These are phyloP conservation scores for Rhodomyrtus psidioides DNA, from an alignment of 441 rosid genomes.

Conservation along the genomic window DNA sequence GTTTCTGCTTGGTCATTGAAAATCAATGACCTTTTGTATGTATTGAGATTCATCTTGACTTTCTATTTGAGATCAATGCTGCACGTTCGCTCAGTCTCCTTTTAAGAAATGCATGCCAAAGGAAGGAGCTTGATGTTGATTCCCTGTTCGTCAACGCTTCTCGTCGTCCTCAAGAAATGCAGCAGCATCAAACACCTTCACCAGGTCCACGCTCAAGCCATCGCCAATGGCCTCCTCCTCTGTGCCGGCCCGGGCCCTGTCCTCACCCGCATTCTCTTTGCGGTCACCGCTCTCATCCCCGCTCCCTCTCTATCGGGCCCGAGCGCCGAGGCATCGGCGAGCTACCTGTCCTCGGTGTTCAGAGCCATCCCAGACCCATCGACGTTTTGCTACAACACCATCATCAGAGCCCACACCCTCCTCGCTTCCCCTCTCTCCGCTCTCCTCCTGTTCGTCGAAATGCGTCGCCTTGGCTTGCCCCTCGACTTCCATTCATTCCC, in stretches of 20 bases:
- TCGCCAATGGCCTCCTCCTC: slow-evolving; percentile 29
- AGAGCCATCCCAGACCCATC: slow-evolving; percentile 32
- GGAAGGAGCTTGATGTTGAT: background rate
- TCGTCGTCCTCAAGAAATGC: slow-evolving; percentile 20
- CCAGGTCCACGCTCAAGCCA: slow-evolving; percentile 41
- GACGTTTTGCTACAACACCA: slow-evolving; percentile 40
- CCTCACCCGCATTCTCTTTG: slow-evolving; percentile 25
- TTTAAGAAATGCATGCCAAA: background rate
- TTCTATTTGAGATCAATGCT: background rate
- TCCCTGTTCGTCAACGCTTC: background rate
- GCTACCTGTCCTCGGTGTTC: slow-evolving; percentile 34
- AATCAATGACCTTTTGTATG: background rate
- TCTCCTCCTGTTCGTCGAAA: slow-evolving; percentile 32
- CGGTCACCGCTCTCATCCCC: slow-evolving; percentile 13
- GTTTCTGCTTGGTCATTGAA: background rate
- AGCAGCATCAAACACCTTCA: slow-evolving; percentile 32
- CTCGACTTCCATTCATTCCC: slow-evolving; percentile 59
- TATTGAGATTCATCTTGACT: background rate
- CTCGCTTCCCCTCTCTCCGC: slow-evolving; percentile 33
- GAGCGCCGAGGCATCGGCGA: background rate
- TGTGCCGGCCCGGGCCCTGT: slow-evolving; percentile 4
- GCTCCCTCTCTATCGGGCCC: slow-evolving; percentile 10
- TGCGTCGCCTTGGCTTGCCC: slow-evolving; percentile 38
- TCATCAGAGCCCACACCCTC: slow-evolving; percentile 43
- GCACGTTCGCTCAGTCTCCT: background rate